Conservation (phyloP, 352 stramenopile genomes). For the Aphanomyces invadans region DNA sequence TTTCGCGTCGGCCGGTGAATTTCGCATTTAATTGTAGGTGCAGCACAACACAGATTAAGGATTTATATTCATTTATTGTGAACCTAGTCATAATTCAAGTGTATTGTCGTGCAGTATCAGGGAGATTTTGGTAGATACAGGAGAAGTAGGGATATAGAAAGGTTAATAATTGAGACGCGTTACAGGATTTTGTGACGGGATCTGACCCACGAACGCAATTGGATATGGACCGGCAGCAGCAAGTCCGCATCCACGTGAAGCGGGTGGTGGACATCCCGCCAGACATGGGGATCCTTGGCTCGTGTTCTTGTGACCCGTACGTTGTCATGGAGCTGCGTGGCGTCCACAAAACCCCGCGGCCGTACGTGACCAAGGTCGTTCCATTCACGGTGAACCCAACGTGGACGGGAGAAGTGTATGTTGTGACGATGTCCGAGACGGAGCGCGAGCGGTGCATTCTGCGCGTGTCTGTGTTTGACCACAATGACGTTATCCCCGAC, state of each 20-base stretch:
- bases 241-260: constrained; percentile 2
- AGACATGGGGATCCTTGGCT: constrained; percentile 1
- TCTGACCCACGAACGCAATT: background rate
- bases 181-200: too few relatives aligned
- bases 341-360: background rate
- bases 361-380: constrained; percentile 1
- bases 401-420: background rate
- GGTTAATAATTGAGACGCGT: too few relatives aligned
- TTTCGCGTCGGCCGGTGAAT: too few relatives aligned
- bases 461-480: background rate
- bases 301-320: background rate
- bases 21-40: background rate
- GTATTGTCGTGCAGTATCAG: too few relatives aligned
- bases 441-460: constrained; percentile 7
- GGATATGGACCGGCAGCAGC: constrained; percentile 1
- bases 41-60: too few relatives aligned
- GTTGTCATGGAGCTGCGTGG: constrained; percentile 4
- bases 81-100: background rate
- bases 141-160: too few relatives aligned
- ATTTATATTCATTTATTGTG: background rate
- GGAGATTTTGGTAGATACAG: too few relatives aligned
- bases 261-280: background rate
- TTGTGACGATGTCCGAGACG: constrained; percentile 1
- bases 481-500: constrained; percentile 7
- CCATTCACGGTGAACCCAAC: constrained; percentile 5